Evolutionary conservation across 2,329 filamentous ascomycete species (phyloP).

Genomic region (Phialocephala subalpina): DNA sequence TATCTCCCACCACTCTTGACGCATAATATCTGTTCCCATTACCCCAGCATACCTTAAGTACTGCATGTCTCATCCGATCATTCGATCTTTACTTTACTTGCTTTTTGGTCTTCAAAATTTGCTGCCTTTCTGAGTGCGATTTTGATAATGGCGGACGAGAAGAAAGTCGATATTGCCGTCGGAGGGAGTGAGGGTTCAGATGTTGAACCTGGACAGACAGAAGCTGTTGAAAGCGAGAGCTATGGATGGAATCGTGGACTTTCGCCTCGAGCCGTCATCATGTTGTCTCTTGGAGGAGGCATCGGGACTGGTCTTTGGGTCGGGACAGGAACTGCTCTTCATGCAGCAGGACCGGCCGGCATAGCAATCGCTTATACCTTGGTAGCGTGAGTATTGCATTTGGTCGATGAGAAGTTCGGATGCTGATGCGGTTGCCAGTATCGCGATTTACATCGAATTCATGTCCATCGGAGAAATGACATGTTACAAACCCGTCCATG

Average conservation of each 20-base stretch:
- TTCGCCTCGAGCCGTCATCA: slow-evolving; percentile 47
- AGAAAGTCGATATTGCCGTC: slow-evolving; percentile 9
- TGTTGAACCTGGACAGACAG: background rate
- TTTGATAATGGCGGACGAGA: background rate
- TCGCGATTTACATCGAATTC: slow-evolving; percentile 56
- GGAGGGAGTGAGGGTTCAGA: background rate
- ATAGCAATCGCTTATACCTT: slow-evolving; percentile 21
- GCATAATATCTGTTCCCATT: background rate
- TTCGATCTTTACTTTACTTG: background rate
- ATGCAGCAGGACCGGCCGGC: slow-evolving; percentile 25
- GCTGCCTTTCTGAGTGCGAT: background rate
- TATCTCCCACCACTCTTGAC: background rate
- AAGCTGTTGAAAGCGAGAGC: slow-evolving; percentile 32
- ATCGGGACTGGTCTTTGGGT: slow-evolving; percentile 48
- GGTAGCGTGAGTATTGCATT: slow-evolving; percentile 15
- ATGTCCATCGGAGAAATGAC: slow-evolving; percentile 64
- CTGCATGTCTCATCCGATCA: background rate
- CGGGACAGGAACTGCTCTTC: slow-evolving; percentile 46
- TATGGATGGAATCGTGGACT: slow-evolving; percentile 39
- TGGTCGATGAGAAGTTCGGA: background rate
- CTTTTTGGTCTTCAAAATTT: background rate
- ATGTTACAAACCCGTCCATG: slow-evolving; percentile 65
- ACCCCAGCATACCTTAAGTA: background rate
- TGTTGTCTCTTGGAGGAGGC: slow-evolving; percentile 48
- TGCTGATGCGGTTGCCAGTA: slow-evolving; percentile 25